These are phyloP conservation scores for Neonectria magnoliae DNA, from an alignment of 2,329 filamentous ascomycete species.

Conservation along the genomic window DNA sequence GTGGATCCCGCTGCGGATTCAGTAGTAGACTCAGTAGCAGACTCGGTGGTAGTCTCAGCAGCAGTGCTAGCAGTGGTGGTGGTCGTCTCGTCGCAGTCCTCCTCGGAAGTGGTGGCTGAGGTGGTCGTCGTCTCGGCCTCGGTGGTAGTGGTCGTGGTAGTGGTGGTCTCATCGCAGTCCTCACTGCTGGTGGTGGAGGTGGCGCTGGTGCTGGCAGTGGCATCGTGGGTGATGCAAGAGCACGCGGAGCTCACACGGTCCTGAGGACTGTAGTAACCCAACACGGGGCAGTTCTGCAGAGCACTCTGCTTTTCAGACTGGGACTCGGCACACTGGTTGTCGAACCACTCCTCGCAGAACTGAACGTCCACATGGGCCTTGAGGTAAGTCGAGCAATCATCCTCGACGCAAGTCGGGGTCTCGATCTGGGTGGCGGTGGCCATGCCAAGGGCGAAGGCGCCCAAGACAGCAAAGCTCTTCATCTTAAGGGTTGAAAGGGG, in stretches of 20 bases:
- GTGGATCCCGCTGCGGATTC: slow-evolving; percentile 3
- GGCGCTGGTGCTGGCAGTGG: slow-evolving; percentile 22
- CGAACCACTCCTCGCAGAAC: slow-evolving; percentile 4
- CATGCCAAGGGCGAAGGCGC: slow-evolving; percentile 45
- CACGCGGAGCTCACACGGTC: slow-evolving; percentile 46
- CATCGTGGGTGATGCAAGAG: slow-evolving; percentile 51
- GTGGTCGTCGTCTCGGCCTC: slow-evolving; percentile 15
- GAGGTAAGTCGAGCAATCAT: slow-evolving; percentile 51
- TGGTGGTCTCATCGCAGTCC: slow-evolving; percentile 1
- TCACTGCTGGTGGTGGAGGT: slow-evolving; percentile 10
- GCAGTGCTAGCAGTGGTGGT: slow-evolving; percentile 16
- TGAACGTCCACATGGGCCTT: slow-evolving; percentile 28
- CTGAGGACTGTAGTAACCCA: slow-evolving; percentile 3
- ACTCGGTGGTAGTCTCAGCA: slow-evolving; percentile 13
- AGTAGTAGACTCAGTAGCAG: slow-evolving; percentile 17
- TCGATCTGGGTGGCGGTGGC: slow-evolving; percentile 42
- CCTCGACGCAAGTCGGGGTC: slow-evolving; percentile 36
- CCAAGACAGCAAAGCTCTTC: slow-evolving; percentile 47
- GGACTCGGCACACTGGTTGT: slow-evolving; percentile 37
- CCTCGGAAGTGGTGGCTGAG: slow-evolving; percentile 8
- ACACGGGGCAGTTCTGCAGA: slow-evolving; percentile 44
- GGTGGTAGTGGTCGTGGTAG: slow-evolving; percentile 3
- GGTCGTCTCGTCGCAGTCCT: background rate
- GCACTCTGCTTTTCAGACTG: slow-evolving; percentile 33
- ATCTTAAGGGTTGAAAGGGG: slow-evolving; percentile 43